phyloP scores from a whole-genome alignment of 208 protist genomes.

The Strigomonas oncopelti region DNA sequence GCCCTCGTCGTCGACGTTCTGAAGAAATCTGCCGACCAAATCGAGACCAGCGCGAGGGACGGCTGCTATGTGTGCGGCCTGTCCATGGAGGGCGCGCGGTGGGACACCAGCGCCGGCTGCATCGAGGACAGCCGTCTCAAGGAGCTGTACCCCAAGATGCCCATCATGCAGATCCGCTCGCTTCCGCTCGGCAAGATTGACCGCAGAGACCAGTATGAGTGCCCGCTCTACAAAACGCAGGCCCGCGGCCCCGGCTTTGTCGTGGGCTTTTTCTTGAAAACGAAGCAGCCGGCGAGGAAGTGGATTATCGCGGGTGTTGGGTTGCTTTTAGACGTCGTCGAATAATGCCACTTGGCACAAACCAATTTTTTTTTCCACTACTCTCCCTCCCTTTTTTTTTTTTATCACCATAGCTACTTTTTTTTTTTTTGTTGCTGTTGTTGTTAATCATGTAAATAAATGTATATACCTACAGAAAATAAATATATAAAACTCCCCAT shows the following conservation, averaged over 20 bases:
- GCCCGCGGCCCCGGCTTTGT: constrained; percentile 93
- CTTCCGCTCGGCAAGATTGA: constrained; percentile 91
- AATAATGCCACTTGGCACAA: constrained; percentile 68
- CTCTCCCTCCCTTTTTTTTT: constrained; percentile 6
- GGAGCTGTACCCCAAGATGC: constrained; percentile 93
- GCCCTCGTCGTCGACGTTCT: constrained; percentile 90
- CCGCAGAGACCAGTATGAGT: constrained; percentile 94
- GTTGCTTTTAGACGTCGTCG: constrained; percentile 93
- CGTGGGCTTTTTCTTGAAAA: constrained; percentile 94
- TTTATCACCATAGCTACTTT: neutral
- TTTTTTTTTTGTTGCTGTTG: constrained; percentile 7
- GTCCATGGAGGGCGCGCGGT: constrained; percentile 96
- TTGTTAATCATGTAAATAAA: constrained; percentile 3
- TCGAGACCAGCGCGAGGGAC: constrained; percentile 93
- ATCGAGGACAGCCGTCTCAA: constrained; percentile 94
- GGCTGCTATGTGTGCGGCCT: constrained; percentile 97
- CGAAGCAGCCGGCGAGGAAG: constrained; percentile 91
- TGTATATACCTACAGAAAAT: neutral
- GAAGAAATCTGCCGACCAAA: constrained; percentile 95
- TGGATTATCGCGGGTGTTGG: constrained; percentile 97
- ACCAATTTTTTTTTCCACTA: constrained; percentile 1
- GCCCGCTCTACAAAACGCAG: constrained; percentile 97
- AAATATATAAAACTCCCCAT: neutral
- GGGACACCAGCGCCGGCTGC: constrained; percentile 86
- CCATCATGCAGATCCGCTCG: constrained; percentile 91